Base-by-base conservation (phyloP, 176 grass and related monocot species). In the Juncus effusus region DNA sequence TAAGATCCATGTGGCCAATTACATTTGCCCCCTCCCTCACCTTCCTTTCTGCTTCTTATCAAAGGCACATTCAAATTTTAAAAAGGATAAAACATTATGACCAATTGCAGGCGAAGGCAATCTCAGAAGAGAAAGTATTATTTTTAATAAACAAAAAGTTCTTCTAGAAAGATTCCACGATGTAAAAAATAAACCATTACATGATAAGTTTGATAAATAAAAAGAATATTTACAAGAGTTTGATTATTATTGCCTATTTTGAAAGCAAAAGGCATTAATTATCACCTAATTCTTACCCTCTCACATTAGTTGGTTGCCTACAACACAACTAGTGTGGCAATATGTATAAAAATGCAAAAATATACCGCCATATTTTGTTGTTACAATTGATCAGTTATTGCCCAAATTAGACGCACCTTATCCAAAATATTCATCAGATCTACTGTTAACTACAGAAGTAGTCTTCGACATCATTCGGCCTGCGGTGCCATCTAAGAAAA, bases 401-500 rank as follows among this genome's bases (percentile, higher is more conserved):
- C 44, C 4, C 44, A 47, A 47, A 16, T 60, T 36, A 35, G 40
- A 16, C 51, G 61, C 36, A 16, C 40, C 56, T 79, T 60, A 95
- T 28, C 80, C 75, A 7, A 89, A 95, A 81, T 76, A 95, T 2
- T 70, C 77, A 54, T 59, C 73, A 10, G 69, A 35, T 42, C 16
- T 16, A 59, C 42, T 64, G 75, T 84, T 70, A 67, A 67, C 62
- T 28, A 68, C 10, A 41, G 72, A 11, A 56, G 45, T 70, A 36
- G 42, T 42, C 57, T 52, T 61, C 7, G 82, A 70, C 74, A 89
- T 62, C 79, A 87, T 77, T 64, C 81, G 90, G 11, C 56, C 68
- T 2, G 76, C 60, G 61, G 81, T 62, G 74, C 67, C 81, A 42
- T 88, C 79, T 3, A 80, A 40, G 13, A 85, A 61, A 70, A 94